phyloP scores from a whole-genome alignment of 495 filamentous ascomycete genomes.

The Penicillium salamii region DNA sequence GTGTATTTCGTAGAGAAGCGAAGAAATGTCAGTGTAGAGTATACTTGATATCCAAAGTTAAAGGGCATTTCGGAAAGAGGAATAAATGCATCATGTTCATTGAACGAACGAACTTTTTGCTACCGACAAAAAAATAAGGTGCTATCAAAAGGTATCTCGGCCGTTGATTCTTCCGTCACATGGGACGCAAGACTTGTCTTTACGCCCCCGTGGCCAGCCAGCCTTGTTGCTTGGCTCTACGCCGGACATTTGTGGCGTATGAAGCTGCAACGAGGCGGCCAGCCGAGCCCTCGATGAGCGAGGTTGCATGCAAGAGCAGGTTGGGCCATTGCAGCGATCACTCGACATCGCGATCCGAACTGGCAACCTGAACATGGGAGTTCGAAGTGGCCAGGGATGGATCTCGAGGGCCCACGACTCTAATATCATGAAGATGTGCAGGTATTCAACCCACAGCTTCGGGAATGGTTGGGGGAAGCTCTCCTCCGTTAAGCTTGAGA shows the following conservation, averaged over 20 bases:
- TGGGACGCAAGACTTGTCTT: constrained; percentile 20
- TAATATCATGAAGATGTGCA: constrained; percentile 19
- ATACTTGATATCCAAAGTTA: no score
- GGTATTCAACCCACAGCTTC: constrained; percentile 32
- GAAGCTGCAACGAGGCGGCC: constrained; percentile 5
- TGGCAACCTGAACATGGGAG: constrained; percentile 17
- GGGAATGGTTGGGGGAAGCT: constrained; percentile 26
- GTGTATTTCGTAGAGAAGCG: no score
- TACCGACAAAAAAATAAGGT: constrained; percentile 30
- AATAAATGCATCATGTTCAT: constrained; percentile 15
- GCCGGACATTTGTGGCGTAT: constrained; percentile 5
- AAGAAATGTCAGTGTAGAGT: neutral
- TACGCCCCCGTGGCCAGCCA: constrained; percentile 16
- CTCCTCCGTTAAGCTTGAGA: constrained; percentile 30
- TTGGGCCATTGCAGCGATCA: constrained; percentile 18
- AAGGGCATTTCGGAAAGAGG: neutral
- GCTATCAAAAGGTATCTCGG: constrained; percentile 33
- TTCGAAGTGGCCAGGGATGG: constrained; percentile 20
- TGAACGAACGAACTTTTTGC: constrained; percentile 33
- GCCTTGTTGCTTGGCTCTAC: constrained; percentile 6
- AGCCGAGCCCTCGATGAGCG: constrained; percentile 11
- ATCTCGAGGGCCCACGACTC: constrained; percentile 32
- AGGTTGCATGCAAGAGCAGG: constrained; percentile 14
- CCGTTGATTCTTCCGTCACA: constrained; percentile 29
- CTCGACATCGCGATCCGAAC: constrained; percentile 25